phyloP scores from a whole-genome alignment of 1,139 yeast genomes.

The Lizanozyma gosingica region DNA sequence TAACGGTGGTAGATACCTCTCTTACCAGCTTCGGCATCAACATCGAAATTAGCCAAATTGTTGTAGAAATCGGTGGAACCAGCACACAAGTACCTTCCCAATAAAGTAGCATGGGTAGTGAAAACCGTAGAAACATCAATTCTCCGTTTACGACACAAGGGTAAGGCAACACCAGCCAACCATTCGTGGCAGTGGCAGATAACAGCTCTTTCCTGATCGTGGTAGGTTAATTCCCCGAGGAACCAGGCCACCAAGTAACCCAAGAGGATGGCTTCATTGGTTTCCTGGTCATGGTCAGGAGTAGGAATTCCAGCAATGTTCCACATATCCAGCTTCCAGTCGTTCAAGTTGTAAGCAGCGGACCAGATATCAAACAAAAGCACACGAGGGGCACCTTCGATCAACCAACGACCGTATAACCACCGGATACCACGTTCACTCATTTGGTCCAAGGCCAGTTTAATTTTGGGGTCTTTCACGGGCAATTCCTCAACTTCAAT shows the following conservation, averaged over 20 bases:
- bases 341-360: slow-evolving; percentile 62
- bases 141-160: slow-evolving; percentile 83
- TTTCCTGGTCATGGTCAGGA: slow-evolving; percentile 80
- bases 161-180: slow-evolving; percentile 95
- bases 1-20: slow-evolving; percentile 95
- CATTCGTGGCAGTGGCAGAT: slow-evolving; percentile 96
- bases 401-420: slow-evolving; percentile 92
- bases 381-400: slow-evolving; percentile 95
- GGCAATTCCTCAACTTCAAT: slow-evolving; percentile 90
- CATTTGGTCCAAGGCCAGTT: slow-evolving; percentile 64
- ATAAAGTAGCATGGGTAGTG: slow-evolving; percentile 93
- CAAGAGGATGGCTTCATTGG: slow-evolving; percentile 84
- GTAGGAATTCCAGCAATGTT: slow-evolving; percentile 84
- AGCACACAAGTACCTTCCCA: slow-evolving; percentile 94
- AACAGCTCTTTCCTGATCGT: slow-evolving; percentile 79
- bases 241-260: slow-evolving; percentile 98
- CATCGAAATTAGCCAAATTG: slow-evolving; percentile 83
- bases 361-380: slow-evolving; percentile 78
- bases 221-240: slow-evolving; percentile 80
- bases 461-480: slow-evolving; percentile 52
- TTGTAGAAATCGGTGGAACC: slow-evolving; percentile 95
- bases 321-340: slow-evolving; percentile 96
- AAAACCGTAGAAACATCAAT: slow-evolving; percentile 92
- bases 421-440: slow-evolving; percentile 70
- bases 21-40: slow-evolving; percentile 96